Conservation (phyloP, 1,139 yeast genomes). For the Taphrina wiesneri region DNA sequence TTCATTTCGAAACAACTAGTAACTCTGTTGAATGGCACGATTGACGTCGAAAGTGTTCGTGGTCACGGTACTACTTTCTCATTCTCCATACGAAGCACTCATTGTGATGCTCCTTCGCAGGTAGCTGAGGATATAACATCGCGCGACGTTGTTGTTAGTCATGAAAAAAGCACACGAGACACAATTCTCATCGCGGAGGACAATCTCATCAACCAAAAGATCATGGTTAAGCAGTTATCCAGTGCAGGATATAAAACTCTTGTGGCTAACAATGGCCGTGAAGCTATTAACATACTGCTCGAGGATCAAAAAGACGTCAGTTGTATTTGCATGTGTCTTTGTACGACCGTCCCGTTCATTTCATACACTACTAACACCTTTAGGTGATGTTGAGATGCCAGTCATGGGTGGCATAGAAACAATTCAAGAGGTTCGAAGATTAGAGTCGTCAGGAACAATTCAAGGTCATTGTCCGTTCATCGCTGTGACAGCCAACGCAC, state of each 20-base stretch:
- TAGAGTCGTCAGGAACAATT: background rate
- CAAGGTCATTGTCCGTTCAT: conserved; percentile 16
- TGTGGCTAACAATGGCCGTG: conserved; percentile 87
- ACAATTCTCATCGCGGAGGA: conserved; percentile 74
- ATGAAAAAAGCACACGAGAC: background rate
- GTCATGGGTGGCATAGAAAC: conserved; percentile 20
- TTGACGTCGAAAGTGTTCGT: conserved; percentile 19
- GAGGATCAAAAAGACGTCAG: background rate
- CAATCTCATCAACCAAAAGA: conserved; percentile 89
- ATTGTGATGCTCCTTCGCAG: background rate
- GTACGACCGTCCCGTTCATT: background rate
- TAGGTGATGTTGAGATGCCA: conserved; percentile 31
- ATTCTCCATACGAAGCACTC: background rate
- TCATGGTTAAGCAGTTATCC: conserved; percentile 82
- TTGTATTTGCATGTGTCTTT: background rate
- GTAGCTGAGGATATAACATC: background rate
- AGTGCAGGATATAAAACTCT: conserved; percentile 74
- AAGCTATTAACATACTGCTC: conserved; percentile 43
- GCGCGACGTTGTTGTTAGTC: background rate
- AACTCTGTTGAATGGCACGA: conserved; percentile 23
- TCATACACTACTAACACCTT: background rate
- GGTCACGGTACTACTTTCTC: conserved; percentile 21
- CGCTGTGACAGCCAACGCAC: conserved; percentile 33
- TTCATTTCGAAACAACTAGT: conserved; percentile 28
- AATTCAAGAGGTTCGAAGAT: conserved; percentile 3